phyloP scores from a whole-genome alignment of 2,329 filamentous ascomycete genomes.

The Penicillium glabrum region DNA sequence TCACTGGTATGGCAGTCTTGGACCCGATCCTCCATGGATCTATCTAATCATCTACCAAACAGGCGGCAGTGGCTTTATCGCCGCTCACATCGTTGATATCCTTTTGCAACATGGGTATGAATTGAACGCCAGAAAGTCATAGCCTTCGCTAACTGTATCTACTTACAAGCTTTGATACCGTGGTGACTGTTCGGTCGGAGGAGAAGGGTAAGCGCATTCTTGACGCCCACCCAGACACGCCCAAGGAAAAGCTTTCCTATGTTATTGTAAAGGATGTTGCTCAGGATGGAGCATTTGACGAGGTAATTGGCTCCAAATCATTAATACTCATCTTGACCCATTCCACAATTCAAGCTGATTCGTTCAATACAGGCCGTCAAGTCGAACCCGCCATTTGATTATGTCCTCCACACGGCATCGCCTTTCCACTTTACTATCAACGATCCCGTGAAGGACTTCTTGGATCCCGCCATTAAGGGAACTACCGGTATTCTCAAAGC shows the following conservation, averaged over 20 bases:
- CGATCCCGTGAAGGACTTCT: conserved; percentile 63
- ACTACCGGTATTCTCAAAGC: conserved; percentile 63
- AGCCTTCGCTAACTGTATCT: not conserved
- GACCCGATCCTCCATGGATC: conserved; percentile 7
- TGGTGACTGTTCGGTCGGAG: conserved; percentile 62
- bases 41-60: conserved; percentile 9
- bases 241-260: conserved; percentile 61
- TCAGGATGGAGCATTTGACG: conserved; percentile 66
- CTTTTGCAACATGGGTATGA: conserved; percentile 54
- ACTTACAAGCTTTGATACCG: conserved; percentile 54
- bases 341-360: not conserved
- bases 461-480: conserved; percentile 63
- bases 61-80: conserved; percentile 66
- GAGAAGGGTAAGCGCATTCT: conserved; percentile 63
- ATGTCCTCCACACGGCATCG: conserved; percentile 71
- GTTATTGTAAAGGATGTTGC: conserved; percentile 73
- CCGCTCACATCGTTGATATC: conserved; percentile 62
- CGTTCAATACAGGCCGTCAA: conserved; percentile 48
- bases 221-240: conserved; percentile 50
- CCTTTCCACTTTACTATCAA: conserved; percentile 74
- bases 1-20: conserved; percentile 30
- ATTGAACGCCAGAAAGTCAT: not conserved
- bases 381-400: conserved; percentile 66
- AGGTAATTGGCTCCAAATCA: conserved; percentile 33
- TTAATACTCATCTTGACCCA: not conserved